Conservation (phyloP, 129 eudicot genomes). For the Flaveria bidentis region DNA sequence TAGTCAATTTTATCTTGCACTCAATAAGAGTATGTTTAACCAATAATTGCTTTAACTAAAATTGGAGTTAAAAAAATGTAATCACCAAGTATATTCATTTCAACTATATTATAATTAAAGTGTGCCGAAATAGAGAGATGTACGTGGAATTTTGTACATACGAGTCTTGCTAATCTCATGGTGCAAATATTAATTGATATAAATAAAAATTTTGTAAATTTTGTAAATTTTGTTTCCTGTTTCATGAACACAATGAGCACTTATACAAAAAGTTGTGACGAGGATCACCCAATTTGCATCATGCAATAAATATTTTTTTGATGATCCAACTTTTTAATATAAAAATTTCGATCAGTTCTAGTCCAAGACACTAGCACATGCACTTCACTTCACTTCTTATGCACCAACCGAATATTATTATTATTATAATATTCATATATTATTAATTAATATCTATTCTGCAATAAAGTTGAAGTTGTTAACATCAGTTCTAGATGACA, state of each 20-base stretch:
- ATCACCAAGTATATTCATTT: too few species aligned
- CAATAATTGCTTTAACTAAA: too few species aligned
- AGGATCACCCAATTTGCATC: conserved; percentile 12
- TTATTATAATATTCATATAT: neutral
- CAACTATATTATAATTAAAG: too few species aligned
- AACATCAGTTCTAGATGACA: conserved; percentile 9
- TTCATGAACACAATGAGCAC: conserved; percentile 1
- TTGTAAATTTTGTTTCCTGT: neutral
- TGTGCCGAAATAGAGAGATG: too few species aligned
- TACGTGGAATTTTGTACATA: neutral
- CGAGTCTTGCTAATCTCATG: neutral
- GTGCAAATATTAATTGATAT: neutral
- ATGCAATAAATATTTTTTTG: conserved; percentile 15
- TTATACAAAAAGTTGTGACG: neutral
- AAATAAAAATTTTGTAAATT: neutral
- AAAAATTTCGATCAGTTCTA: neutral
- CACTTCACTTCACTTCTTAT: conserved; percentile 6
- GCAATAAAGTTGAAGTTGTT: neutral
- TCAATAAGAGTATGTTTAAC: too few species aligned
- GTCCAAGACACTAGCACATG: conserved; percentile 20
- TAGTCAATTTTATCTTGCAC: too few species aligned
- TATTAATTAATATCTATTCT: neutral
- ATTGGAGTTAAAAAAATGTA: too few species aligned
- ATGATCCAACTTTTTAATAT: neutral
- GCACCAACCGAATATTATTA: conserved; percentile 9